These are phyloP conservation scores for Ophiostoma sp. DNA, from an alignment of 2,329 filamentous ascomycete genomes.

Conservation along the genomic window DNA sequence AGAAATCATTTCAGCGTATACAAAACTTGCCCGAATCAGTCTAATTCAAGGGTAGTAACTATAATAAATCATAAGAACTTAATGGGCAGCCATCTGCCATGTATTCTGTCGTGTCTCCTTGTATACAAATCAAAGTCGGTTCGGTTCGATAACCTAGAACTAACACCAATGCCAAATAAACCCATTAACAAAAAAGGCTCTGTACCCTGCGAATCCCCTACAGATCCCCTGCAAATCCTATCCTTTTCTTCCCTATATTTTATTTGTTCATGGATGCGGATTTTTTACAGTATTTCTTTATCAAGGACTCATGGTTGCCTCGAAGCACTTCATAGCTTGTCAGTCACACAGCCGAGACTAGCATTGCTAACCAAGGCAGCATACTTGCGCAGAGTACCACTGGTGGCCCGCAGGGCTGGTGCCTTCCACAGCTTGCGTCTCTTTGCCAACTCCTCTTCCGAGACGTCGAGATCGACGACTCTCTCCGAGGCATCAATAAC, in stretches of 20 bases:
- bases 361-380: conserved; percentile 54
- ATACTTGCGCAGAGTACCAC: conserved; percentile 67
- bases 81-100: neutral
- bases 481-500: conserved; percentile 75
- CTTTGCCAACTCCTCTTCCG: conserved; percentile 56
- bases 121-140: neutral
- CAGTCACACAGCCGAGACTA: conserved; percentile 55
- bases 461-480: conserved; percentile 61
- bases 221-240: neutral
- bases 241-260: neutral
- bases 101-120: neutral
- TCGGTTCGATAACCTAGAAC: neutral
- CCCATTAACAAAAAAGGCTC: neutral
- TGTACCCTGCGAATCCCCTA: neutral
- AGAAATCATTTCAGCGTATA: neutral
- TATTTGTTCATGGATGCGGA: neutral
- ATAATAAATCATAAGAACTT: neutral
- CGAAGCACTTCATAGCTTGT: conserved; percentile 27
- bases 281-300: neutral
- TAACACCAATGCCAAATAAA: conserved; percentile 8
- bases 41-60: no score
- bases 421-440: conserved; percentile 57
- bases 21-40: no score
- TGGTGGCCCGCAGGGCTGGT: conserved; percentile 52
- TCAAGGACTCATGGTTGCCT: neutral